Conservation (phyloP, 768 basidiomycete genomes). For the Boletus vinaceobasis region DNA sequence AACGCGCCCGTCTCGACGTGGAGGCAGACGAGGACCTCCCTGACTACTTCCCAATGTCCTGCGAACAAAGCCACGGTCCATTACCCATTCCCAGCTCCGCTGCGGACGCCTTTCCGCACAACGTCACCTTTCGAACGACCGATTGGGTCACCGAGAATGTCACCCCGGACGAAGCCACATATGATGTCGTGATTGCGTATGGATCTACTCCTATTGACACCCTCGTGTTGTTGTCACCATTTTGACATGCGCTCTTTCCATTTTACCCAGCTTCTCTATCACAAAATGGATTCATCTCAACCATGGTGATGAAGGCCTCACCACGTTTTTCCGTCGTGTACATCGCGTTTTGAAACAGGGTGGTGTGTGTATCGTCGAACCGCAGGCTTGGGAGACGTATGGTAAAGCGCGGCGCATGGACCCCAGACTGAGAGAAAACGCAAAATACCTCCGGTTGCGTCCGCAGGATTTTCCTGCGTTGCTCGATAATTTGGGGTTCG, state of each 20-base stretch:
- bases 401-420: conserved; percentile 71
- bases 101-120: conserved; percentile 64
- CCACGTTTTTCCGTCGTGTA: conserved; percentile 62
- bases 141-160: conserved; percentile 68
- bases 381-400: conserved; percentile 85
- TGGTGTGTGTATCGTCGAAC: conserved; percentile 74
- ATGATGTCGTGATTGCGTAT: conserved; percentile 80
- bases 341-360: conserved; percentile 54
- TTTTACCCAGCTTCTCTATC: conserved; percentile 52
- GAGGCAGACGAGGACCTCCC: not conserved
- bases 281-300: conserved; percentile 94
- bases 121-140: conserved; percentile 64
- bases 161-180: conserved; percentile 55
- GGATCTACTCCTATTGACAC: conserved; percentile 20
- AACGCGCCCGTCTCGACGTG: conserved; percentile 11
- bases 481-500: conserved; percentile 63
- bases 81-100: conserved; percentile 55
- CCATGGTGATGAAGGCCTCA: conserved; percentile 69
- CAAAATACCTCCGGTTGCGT: conserved; percentile 50
- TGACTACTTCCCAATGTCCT: conserved; percentile 73
- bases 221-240: not conserved
- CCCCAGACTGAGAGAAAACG: conserved; percentile 59
- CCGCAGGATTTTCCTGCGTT: conserved; percentile 60
- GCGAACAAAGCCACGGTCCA: conserved; percentile 71
- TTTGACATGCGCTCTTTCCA: not conserved